phyloP scores from a whole-genome alignment of 441 rosid genomes.

The Mallotus japonicus region DNA sequence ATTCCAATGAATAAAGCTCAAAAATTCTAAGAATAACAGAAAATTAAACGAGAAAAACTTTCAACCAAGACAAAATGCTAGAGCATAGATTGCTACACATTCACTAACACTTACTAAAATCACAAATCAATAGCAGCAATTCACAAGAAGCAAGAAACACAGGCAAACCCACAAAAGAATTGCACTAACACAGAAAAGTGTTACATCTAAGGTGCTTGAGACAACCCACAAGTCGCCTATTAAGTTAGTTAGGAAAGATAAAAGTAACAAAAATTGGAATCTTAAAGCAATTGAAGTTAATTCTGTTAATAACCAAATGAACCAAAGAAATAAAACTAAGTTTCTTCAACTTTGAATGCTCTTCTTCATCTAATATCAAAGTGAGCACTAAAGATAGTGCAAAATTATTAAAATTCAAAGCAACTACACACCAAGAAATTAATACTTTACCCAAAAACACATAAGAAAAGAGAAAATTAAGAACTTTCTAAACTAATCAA shows the following conservation, averaged over 20 bases:
- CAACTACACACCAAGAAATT: background rate
- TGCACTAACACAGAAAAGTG: background rate
- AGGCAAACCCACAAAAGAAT: background rate
- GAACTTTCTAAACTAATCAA: background rate
- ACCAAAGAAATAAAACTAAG: background rate
- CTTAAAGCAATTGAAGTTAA: background rate
- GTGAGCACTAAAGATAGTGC: conserved; percentile 2
- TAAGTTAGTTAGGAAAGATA: background rate
- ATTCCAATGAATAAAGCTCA: background rate
- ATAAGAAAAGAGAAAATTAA: background rate
- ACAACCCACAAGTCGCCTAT: background rate
- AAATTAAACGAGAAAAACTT: background rate
- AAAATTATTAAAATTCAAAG: conserved; percentile 1
- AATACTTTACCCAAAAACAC: background rate
- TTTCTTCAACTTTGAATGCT: conserved; percentile 1
- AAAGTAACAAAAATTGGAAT: background rate
- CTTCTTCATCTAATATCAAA: background rate
- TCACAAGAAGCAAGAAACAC: background rate
- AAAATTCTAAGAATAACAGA: background rate
- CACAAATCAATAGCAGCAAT: background rate
- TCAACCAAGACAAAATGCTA: background rate
- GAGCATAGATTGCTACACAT: background rate
- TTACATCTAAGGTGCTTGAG: background rate
- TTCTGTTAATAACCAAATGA: background rate
- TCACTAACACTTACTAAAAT: background rate